phyloP scores from a whole-genome alignment of 2,329 filamentous ascomycete genomes.

The Colletotrichum viniferum region DNA sequence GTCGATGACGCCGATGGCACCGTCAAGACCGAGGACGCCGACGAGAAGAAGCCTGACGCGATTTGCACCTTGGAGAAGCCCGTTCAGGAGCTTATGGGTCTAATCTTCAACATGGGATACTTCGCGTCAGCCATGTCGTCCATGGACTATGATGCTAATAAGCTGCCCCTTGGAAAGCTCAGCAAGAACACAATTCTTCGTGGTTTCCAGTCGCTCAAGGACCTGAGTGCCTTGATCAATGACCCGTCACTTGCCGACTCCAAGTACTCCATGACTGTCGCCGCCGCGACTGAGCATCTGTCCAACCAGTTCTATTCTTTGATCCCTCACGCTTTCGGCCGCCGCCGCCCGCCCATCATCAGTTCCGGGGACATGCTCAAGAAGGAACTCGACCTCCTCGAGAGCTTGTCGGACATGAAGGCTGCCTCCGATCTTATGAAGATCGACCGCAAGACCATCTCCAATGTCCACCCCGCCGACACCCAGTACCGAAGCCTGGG shows the following conservation, averaged over 20 bases:
- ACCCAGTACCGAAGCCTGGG: conserved; percentile 73
- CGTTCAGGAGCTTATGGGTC: conserved; percentile 72
- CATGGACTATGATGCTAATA: conserved; percentile 75
- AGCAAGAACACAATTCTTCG: conserved; percentile 77
- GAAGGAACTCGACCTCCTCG: conserved; percentile 78
- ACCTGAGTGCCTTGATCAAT: conserved; percentile 71
- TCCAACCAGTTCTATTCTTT: conserved; percentile 82
- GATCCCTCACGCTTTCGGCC: conserved; percentile 83
- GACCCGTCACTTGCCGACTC: conserved; percentile 50
- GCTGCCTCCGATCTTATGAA: conserved; percentile 81
- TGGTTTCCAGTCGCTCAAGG: conserved; percentile 79
- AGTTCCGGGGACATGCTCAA: conserved; percentile 62
- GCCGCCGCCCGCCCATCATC: conserved; percentile 74
- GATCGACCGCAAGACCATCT: conserved; percentile 45
- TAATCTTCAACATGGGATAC: conserved; percentile 82
- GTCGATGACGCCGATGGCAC: conserved; percentile 13
- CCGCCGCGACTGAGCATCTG: conserved; percentile 59
- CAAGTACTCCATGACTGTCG: conserved; percentile 42
- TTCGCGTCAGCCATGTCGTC: conserved; percentile 70
- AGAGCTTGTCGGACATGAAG: conserved; percentile 85
- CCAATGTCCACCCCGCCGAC: conserved; percentile 69
- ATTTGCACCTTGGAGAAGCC: conserved; percentile 63
- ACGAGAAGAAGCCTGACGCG: conserved; percentile 32
- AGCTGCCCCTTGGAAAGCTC: conserved; percentile 83
- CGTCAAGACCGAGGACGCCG: conserved; percentile 29